Evolutionary conservation across 2,329 filamentous ascomycete species (phyloP), one percentile per base, ranked within the genome.

Genomic region (Penicillium brevicompactum): DNA sequence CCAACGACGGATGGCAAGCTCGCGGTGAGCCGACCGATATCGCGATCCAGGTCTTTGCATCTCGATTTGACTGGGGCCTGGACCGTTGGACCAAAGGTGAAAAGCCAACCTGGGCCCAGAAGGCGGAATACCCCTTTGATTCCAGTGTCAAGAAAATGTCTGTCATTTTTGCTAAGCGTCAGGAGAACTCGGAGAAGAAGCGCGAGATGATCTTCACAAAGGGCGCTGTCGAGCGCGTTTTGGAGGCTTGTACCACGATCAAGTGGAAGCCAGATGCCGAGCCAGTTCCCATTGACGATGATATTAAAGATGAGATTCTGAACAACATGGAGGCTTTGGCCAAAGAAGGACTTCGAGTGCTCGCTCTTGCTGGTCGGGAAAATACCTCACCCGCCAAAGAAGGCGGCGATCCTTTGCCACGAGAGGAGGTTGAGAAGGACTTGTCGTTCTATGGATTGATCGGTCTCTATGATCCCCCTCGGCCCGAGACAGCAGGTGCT

Each of bases 381-480:
- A 55, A 70, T 6, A 22, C 47, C 7, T 11, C 6, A 27, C 42
- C 14, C 1, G 54, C 43, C 27, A 56, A 61, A 9, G 49, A 55
- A 14, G 63, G 62, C 7, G 40, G 46, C 3, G 64, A 66, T 11
- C 59, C 65, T 6, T 65, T 67, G 21, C 59, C 65, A 16, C 88
- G 91, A 5, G 75, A 78, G 5, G 74, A 80, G 4, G 82, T 93
- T 13, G 91, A 95, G 69, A 77, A 78, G 34, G 79, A 84, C 30
- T 83, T 96, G 31, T 82, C 81, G 3, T 89, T 95, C 58, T 83
- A 90, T 13, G 92, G 92, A n/a, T 82, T 96, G 9, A 87, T 89
- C 46, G 91, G 91, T 53, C 88, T 96, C 59, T 93, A 94, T 69
- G 91, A 96, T 63, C 91, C 91, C 3, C 91, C 91, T 52, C 89